phyloP scores from a whole-genome alignment of 495 filamentous ascomycete genomes.

The Daldinia caldariorum region DNA sequence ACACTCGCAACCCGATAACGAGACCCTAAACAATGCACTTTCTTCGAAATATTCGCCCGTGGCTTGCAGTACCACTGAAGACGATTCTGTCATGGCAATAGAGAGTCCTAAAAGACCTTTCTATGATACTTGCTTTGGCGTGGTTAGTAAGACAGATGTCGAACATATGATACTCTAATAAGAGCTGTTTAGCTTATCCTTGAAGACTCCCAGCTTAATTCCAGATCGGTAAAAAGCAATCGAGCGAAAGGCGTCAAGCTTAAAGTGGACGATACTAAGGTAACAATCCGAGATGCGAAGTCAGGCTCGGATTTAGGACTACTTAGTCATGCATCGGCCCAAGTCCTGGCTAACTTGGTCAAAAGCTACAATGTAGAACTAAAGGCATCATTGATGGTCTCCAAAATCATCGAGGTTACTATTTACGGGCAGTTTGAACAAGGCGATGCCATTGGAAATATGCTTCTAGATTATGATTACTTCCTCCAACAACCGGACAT shows the following conservation, averaged over 20 bases:
- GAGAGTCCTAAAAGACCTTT: not conserved
- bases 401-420: slow-evolving; percentile 11
- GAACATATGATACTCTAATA: not conserved
- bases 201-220: not conserved
- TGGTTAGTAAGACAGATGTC: slow-evolving; percentile 8
- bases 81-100: not conserved
- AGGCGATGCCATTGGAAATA: slow-evolving; percentile 16
- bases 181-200: slow-evolving; percentile 6
- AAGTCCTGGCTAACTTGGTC: not conserved
- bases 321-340: slow-evolving; percentile 2
- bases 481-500: slow-evolving; percentile 26
- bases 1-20: not conserved
- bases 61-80: not conserved
- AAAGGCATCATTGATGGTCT: not conserved
- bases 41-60: not conserved
- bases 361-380: slow-evolving; percentile 13
- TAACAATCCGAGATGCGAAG: slow-evolving; percentile 1
- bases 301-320: slow-evolving; percentile 17
- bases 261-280: slow-evolving; percentile 5
- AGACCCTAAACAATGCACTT: not conserved
- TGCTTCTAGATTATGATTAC: slow-evolving; percentile 16
- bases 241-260: not conserved
- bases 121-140: slow-evolving; percentile 26
- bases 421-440: slow-evolving; percentile 18
- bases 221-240: not conserved